Conservation (phyloP, 331 rosid species). For the Erythrophleum ivorense region DNA sequence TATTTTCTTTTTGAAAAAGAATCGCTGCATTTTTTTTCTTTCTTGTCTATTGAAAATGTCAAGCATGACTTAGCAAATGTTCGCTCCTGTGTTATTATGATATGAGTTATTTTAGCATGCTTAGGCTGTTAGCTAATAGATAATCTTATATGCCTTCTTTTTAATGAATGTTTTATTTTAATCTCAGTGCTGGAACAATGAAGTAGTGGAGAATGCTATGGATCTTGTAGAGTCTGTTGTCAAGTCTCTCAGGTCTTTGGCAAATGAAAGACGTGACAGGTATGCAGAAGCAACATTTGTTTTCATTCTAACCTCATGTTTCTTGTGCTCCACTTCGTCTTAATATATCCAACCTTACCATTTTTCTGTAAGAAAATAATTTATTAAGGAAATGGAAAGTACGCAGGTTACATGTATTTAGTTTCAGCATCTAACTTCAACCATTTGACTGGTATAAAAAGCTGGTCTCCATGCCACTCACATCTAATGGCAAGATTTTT, state of each 20-base stretch:
- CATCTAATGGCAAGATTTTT: background rate
- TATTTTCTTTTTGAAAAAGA: background rate
- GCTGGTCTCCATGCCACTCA: background rate
- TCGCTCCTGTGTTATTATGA: background rate
- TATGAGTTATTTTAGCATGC: background rate
- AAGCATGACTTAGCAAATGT: background rate
- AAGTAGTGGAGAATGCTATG: conserved; percentile 71
- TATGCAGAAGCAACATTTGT: conserved; percentile 41
- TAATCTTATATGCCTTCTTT: background rate
- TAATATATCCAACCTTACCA: background rate
- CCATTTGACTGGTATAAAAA: background rate
- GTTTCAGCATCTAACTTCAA: background rate
- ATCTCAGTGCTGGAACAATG: conserved; percentile 84
- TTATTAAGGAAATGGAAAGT: background rate
- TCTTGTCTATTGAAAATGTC: conserved; percentile 2
- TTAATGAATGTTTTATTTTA: conserved; percentile 4
- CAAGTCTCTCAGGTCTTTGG: conserved; percentile 83
- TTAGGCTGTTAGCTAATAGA: conserved; percentile 3
- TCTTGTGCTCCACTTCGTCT: conserved; percentile 23
- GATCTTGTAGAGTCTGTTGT: conserved; percentile 71
- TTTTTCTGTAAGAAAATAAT: background rate
- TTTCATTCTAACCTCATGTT: background rate
- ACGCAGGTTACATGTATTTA: background rate
- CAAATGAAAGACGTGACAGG: conserved; percentile 95
- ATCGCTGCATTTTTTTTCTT: background rate